These are phyloP conservation scores for Irpex sp. DNA, from an alignment of 1,284 basidiomycete genomes.

Conservation along the genomic window DNA sequence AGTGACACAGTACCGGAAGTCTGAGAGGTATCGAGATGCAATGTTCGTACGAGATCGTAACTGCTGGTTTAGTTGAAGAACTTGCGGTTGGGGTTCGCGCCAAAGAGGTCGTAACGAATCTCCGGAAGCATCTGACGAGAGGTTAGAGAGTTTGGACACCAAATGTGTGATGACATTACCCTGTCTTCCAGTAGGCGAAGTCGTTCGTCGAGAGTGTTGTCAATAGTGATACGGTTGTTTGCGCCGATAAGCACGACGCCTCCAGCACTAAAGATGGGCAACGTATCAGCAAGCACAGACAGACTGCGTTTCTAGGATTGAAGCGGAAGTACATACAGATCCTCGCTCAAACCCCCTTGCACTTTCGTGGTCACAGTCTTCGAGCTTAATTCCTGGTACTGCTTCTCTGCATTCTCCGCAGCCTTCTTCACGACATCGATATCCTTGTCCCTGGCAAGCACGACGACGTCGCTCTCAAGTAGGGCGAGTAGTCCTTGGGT, in stretches of 20 bases:
- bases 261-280: constrained; percentile 67
- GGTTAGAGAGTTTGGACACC: neutral
- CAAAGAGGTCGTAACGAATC: constrained; percentile 88
- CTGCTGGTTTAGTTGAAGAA: constrained; percentile 69
- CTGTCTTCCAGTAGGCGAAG: constrained; percentile 89
- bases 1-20: neutral
- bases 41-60: constrained; percentile 3
- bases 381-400: constrained; percentile 85
- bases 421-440: constrained; percentile 64
- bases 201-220: constrained; percentile 93
- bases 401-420: constrained; percentile 65
- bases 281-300: neutral
- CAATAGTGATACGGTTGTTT: constrained; percentile 83
- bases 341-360: constrained; percentile 75
- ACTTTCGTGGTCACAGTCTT: constrained; percentile 71
- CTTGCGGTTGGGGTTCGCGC: constrained; percentile 88
- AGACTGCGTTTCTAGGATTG: neutral
- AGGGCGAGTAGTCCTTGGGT: constrained; percentile 76
- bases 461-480: constrained; percentile 74
- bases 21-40: neutral
- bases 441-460: constrained; percentile 76
- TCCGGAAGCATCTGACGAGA: constrained; percentile 87
- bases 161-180: constrained; percentile 53
- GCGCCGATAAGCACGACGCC: constrained; percentile 85
- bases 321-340: constrained; percentile 59